phyloP scores from a whole-genome alignment of 331 rosid genomes.

The Phaseolus coccineus region DNA sequence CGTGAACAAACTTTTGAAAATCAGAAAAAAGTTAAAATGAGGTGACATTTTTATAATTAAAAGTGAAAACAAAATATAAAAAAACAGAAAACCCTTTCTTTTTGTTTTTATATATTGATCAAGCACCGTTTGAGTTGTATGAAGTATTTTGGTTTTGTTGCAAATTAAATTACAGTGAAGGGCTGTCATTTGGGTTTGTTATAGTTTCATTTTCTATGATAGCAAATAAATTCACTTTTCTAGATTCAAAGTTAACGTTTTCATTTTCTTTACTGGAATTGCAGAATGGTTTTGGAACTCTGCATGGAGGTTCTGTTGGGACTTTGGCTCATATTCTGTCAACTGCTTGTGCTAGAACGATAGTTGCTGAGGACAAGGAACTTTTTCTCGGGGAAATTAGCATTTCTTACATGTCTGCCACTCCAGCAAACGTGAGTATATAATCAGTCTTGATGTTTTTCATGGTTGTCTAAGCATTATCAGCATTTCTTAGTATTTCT shows the following conservation, averaged over 20 bases:
- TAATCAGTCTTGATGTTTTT: conserved; percentile 10
- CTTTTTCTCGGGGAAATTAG: conserved; percentile 84
- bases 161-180: background rate
- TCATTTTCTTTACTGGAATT: conserved; percentile 47
- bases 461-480: background rate
- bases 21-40: background rate
- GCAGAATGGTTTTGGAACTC: conserved; percentile 63
- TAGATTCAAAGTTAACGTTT: background rate
- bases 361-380: conserved; percentile 67
- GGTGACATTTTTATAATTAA: background rate
- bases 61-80: background rate
- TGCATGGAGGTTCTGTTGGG: conserved; percentile 88
- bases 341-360: conserved; percentile 80
- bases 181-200: conserved; percentile 11
- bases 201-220: background rate
- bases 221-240: background rate
- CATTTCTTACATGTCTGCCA: conserved; percentile 78
- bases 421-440: conserved; percentile 68
- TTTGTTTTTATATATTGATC: background rate
- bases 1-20: background rate
- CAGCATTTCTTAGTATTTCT: too few species aligned
- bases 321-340: conserved; percentile 67
- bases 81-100: background rate
- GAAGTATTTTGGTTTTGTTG: background rate
- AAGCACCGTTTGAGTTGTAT: background rate